Evolutionary conservation across 768 basidiomycete genomes (phyloP).

Genomic region (Tremella mesenterica): DNA sequence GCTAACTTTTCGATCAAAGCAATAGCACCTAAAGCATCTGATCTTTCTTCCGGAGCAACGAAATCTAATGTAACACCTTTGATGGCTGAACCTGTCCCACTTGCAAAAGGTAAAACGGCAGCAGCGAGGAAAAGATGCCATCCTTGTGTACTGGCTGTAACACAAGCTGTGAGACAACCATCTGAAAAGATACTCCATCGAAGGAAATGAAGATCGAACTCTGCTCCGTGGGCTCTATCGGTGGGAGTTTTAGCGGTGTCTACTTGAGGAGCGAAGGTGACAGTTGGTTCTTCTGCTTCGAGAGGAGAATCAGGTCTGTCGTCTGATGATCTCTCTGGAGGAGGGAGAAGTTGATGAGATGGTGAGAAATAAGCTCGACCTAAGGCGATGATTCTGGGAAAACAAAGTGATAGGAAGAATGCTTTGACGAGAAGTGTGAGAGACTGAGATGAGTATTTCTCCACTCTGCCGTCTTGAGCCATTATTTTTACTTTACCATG

Average conservation of each 20-base stretch:
- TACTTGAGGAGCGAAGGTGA: constrained; percentile 7
- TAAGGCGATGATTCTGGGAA: constrained; percentile 23
- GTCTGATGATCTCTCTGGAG: constrained; percentile 5
- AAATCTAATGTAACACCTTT: constrained; percentile 44
- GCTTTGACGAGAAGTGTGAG: constrained; percentile 24
- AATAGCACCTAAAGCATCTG: constrained; percentile 39
- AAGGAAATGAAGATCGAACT: constrained; percentile 42
- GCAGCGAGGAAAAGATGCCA: constrained; percentile 42
- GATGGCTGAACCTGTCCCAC: constrained; percentile 38
- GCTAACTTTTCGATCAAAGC: constrained; percentile 39
- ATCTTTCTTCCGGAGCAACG: constrained; percentile 26
- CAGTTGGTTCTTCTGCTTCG: constrained; percentile 19
- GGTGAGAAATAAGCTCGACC: constrained; percentile 20
- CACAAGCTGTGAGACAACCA: constrained; percentile 28
- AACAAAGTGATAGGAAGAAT: constrained; percentile 32
- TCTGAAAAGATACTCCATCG: constrained; percentile 37
- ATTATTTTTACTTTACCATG: too few relatives aligned
- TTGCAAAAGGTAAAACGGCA: constrained; percentile 38
- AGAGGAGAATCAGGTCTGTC: constrained; percentile 13
- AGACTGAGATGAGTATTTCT: too few relatives aligned
- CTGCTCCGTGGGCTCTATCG: constrained; percentile 23
- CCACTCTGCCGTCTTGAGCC: too few relatives aligned
- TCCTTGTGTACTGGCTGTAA: constrained; percentile 18
- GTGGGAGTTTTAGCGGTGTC: constrained; percentile 18
- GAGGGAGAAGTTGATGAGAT: neutral